Evolutionary conservation across 768 basidiomycete species (phyloP), one percentile per base, ranked within the genome.

Genomic region (Rhizopogon vinicolor): DNA sequence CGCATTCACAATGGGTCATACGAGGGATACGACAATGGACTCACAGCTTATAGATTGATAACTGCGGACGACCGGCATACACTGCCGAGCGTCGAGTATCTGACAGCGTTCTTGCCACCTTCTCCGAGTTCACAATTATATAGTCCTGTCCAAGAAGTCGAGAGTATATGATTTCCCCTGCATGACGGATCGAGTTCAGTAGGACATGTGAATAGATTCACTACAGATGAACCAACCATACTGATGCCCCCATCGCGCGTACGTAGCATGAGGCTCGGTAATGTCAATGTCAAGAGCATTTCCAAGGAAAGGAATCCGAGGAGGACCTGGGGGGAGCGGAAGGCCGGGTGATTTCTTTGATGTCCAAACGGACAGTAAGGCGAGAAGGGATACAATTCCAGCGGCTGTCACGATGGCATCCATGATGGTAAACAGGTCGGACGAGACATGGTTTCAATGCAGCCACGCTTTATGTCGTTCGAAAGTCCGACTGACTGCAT

Each of bases 121-220:
- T 73, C 28, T 63, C 65, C n/a, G 70, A 70, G 63, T 77, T 80
- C 33, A 82, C 59, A 44, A 81, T 62, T 35, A 81, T 64, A 22
- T 72, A 68, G n/a, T 63, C 64, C n/a, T 70, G 68, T 55, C 44
- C 45, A 35, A 35, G 35, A 9, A 35, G 35, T 35, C 35, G 35
- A 13, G 35, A 35, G 4, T 35, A 35, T 35, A 35, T 13, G 3
- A 35, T 13, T 3, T 35, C 35, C 12, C 35, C 35, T 35, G 13
- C 12, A 3, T 10, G 35, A 35, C 12, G 12, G 35, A 35, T 35
- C 9, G 12, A 13, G 4, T 35, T 35, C 35, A 35, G 12, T 35
- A 3, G 35, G 12, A 35, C 4, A 0, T 4, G 35, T 35, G 35
- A 35, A 35, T 35, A 13, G 2, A 35, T 35, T 35, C 35, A 35